Conservation (phyloP, 1,139 yeast genomes). For the Yamadazyma aaseri region DNA sequence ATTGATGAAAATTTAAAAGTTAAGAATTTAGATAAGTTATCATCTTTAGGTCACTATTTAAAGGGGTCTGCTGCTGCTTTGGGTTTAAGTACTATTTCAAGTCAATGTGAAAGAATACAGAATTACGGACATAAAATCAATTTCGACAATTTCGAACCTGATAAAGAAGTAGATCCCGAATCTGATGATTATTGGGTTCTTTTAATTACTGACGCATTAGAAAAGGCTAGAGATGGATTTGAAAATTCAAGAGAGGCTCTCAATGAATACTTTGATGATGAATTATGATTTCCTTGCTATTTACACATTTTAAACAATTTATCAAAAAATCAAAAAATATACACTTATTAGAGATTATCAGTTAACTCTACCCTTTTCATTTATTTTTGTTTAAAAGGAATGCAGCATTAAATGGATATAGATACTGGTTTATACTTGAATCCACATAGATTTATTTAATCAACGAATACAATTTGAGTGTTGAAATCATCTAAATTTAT, state of each 20-base stretch:
- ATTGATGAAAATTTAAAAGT: slow-evolving; percentile 56
- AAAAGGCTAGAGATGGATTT: slow-evolving; percentile 58
- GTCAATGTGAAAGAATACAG: slow-evolving; percentile 90
- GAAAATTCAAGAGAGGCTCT: slow-evolving; percentile 54
- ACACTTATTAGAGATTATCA: too few relatives aligned
- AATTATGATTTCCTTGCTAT: slow-evolving; percentile 24
- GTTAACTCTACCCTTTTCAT: too few relatives aligned
- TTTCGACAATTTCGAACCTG: slow-evolving; percentile 20
- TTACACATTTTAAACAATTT: neutral
- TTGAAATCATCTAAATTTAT: neutral
- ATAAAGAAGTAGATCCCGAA: slow-evolving; percentile 15
- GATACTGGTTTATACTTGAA: too few relatives aligned
- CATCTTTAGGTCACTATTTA: slow-evolving; percentile 83
- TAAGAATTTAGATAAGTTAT: slow-evolving; percentile 57
- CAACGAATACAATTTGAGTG: neutral
- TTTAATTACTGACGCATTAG: slow-evolving; percentile 54
- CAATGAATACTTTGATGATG: slow-evolving; percentile 56
- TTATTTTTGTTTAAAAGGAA: too few relatives aligned
- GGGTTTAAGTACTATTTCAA: slow-evolving; percentile 78
- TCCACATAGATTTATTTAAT: too few relatives aligned
- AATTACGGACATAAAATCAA: slow-evolving; percentile 71
- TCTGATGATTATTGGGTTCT: slow-evolving; percentile 47
- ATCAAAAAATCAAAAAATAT: too few relatives aligned
- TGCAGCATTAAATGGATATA: too few relatives aligned
- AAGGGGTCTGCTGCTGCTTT: slow-evolving; percentile 96